Conservation (phyloP, 148 eudicot species). For the Mesembryanthemum crystallinum region DNA sequence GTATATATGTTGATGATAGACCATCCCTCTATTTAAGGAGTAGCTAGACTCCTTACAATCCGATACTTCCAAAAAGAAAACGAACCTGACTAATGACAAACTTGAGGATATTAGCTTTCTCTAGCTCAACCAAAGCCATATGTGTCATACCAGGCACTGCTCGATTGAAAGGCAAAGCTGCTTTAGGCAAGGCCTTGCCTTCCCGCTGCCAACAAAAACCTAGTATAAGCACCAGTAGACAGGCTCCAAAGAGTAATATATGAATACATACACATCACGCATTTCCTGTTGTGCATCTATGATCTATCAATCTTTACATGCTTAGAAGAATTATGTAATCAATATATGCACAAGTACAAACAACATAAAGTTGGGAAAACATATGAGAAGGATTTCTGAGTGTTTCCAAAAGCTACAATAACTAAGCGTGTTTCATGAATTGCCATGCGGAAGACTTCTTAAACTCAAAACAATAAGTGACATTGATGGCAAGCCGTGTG, state of each 20-base stretch:
- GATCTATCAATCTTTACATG: background rate
- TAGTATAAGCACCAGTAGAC: background rate
- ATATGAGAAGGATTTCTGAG: background rate
- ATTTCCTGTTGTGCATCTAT: background rate
- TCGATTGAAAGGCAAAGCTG: slow-evolving; percentile 90
- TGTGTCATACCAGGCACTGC: slow-evolving; percentile 92
- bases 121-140: slow-evolving; percentile 92
- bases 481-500: background rate
- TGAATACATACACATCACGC: background rate
- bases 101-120: slow-evolving; percentile 78
- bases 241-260: background rate
- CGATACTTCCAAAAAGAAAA: background rate
- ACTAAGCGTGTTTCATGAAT: background rate
- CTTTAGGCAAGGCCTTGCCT: slow-evolving; percentile 77
- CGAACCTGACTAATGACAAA: slow-evolving; percentile 90
- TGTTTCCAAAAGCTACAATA: background rate
- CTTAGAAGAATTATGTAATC: background rate
- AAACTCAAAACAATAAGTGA: background rate
- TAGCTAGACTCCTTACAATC: background rate
- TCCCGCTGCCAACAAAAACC: slow-evolving; percentile 46
- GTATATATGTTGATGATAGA: background rate
- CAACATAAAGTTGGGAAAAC: background rate
- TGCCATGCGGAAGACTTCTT: background rate
- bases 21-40: background rate
- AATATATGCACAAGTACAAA: too few species aligned